phyloP scores from a whole-genome alignment of 352 stramenopile genomes.

The Phytopythium cucurbitacearum region DNA sequence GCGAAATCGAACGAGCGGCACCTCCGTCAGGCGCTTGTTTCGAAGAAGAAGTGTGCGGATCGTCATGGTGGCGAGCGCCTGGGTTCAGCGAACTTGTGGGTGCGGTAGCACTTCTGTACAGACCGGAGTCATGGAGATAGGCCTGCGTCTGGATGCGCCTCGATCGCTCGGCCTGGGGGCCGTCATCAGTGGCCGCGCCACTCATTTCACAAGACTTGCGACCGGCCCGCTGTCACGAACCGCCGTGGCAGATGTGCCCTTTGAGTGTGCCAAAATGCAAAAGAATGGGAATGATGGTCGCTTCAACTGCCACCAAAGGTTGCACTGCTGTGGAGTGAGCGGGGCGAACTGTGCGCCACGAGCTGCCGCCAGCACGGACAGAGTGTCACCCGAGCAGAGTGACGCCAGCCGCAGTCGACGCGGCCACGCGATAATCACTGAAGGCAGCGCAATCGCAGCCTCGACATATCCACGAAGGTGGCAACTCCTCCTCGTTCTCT shows the following conservation, averaged over 20 bases:
- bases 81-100: not conserved
- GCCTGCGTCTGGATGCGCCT: slow-evolving; percentile 26
- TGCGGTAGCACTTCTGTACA: not conserved
- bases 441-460: too few species aligned
- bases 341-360: too few species aligned
- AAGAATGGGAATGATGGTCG: not conserved
- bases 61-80: not conserved
- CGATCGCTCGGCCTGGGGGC: slow-evolving; percentile 28
- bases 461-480: too few species aligned
- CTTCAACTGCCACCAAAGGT: not conserved
- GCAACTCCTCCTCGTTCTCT: not conserved
- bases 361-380: too few species aligned
- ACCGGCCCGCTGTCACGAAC: too few species aligned
- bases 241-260: not conserved
- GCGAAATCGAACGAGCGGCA: too few species aligned
- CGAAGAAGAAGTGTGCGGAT: not conserved
- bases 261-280: not conserved
- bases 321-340: too few species aligned
- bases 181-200: slow-evolving; percentile 6
- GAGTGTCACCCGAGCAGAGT: too few species aligned
- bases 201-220: too few species aligned
- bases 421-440: too few species aligned
- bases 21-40: too few species aligned
- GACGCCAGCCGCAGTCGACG: too few species aligned
- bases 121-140: slow-evolving; percentile 5